A percentile compares a stretch with the other conserved stretches of the same genome.
Conservation (phyloP, 352 stramenopile species). For the Phytopythium oedochilum region DNA sequence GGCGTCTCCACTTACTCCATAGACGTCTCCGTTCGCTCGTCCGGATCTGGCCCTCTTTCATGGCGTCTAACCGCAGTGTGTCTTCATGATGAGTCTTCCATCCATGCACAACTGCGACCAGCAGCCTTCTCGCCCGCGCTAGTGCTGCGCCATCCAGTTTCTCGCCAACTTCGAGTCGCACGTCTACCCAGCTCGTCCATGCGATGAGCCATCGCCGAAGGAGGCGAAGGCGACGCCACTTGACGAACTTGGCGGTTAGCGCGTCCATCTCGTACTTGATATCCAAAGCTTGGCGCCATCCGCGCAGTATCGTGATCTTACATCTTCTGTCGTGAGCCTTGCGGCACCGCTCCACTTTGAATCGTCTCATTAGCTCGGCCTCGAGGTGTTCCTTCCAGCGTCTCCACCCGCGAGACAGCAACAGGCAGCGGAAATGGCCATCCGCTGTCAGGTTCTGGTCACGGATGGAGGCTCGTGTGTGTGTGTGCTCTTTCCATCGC, state of each 20-base stretch:
- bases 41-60: not conserved
- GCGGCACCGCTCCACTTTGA: not conserved
- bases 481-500: not conserved
- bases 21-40: not conserved
- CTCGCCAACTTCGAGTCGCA: not conserved
- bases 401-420: constrained; percentile 8
- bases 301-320: not conserved
- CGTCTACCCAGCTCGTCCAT: constrained; percentile 16
- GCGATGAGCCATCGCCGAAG: constrained; percentile 8
- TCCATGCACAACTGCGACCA: not conserved
- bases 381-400: not conserved
- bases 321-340: not conserved
- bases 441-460: not conserved
- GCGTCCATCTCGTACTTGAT: constrained; percentile 6
- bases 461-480: not conserved
- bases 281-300: constrained; percentile 8
- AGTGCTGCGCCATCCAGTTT: not conserved
- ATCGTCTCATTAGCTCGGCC: not conserved
- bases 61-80: not conserved
- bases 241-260: constrained; percentile 6
- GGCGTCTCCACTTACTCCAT: not conserved
- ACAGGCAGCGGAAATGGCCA: constrained; percentile 7
- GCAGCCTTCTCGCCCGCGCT: not conserved
- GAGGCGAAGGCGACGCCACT: constrained; percentile 8
- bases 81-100: not conserved